Conservation (phyloP, 148 eudicot species). For the Rhododendron simsii region DNA sequence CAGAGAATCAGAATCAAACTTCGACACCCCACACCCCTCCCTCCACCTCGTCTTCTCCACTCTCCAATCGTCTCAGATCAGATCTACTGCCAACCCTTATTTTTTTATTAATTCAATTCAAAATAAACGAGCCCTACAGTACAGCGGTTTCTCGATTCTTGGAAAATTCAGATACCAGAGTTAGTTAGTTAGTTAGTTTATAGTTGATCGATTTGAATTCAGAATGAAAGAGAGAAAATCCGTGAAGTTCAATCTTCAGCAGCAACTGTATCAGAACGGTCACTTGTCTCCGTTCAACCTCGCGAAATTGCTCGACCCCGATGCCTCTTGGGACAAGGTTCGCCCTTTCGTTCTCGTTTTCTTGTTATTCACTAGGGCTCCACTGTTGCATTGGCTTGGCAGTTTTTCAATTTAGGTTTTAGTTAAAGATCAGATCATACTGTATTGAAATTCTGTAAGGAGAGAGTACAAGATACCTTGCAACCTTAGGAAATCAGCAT, state of each 20-base stretch:
- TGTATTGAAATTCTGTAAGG: not conserved
- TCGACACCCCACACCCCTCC: not conserved
- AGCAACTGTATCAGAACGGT: conserved; percentile 41
- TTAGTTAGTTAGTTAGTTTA: not conserved
- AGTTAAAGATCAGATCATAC: not conserved
- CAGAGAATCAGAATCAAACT: not conserved
- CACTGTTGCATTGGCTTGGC: not conserved
- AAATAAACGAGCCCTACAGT: no score
- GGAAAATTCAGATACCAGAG: not conserved
- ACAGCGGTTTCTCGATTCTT: not conserved
- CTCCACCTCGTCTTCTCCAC: not conserved
- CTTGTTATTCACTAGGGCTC: not conserved
- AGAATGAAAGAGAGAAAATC: conserved; percentile 64
- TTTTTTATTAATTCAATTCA: no score
- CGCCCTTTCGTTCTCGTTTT: not conserved
- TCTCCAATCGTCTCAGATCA: not conserved
- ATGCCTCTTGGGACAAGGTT: conserved; percentile 92
- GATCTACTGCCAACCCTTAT: not conserved
- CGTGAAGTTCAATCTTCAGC: conserved; percentile 33
- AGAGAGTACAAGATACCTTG: not conserved
- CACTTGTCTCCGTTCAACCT: conserved; percentile 66
- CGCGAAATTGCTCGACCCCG: conserved; percentile 70
- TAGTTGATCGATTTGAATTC: not conserved
- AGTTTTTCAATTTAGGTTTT: not conserved
- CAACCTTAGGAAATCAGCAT: not conserved